Base-by-base conservation (phyloP, 2,329 filamentous ascomycete genomes). In the Metarhizium robertsii region DNA sequence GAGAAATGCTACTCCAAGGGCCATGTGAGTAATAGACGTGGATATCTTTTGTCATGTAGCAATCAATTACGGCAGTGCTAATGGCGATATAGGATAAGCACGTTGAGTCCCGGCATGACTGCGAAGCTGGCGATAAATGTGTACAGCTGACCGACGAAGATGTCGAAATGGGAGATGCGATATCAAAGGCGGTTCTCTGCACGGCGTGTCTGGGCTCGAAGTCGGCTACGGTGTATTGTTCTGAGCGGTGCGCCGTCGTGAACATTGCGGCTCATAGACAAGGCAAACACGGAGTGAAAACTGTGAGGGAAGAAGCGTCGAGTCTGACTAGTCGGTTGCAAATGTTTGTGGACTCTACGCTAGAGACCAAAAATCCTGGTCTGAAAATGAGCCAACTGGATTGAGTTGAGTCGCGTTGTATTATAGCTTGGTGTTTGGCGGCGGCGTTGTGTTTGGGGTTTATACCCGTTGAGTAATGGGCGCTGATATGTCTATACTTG, bases 241-340 rank as follows among this genome's bases (percentile, higher is more conserved):
- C 73, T 7, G 60, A 66, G 32, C 62, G 65, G 36, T 79, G 76
- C 60, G 75, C 73, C n/a, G 63, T 61, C 29, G 61, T 59, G 13
- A 75, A 77, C 57, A 69, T 79, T 40, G 67, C 69, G 11, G 56
- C 56, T 29, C 76, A 79, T 60, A 65, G 73, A 20, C 67, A 71
- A 11, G 56, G 50, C 13, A 65, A 59, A 55, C 68, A 71, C 56
- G 64, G 61, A 2, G 66, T 67, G 2, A 64, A 65, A 53, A 62
- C 63, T 52, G 57, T 58, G 34, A 48, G 58, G 1, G 62, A 59
- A 2, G 65, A 66, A 25, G 57, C 61, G 14, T 57, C 56, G 52
- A 58, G 55, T 40, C 56, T 65, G 53, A 61, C 64, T 38, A 52
- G 58, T 46, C 59, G 62, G 25, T 50, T 68, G 53, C 55, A 58